Conservation (phyloP, 179 eudicot genomes). For the Spinacia oleracea region DNA sequence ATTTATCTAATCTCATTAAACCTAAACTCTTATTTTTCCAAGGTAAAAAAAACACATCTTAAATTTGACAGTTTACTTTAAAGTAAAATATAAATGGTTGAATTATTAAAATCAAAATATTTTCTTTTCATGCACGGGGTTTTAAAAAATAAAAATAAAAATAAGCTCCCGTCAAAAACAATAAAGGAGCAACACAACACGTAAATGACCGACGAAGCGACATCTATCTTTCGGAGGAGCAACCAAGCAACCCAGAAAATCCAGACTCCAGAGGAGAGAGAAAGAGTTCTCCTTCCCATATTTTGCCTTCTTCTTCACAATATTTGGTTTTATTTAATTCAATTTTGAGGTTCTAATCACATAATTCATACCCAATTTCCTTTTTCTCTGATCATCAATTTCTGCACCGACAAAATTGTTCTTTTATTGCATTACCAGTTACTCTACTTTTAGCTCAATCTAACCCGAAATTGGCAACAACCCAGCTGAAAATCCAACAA, state of each 20-base stretch:
- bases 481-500: not conserved
- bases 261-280: not conserved
- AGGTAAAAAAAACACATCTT: too few relatives aligned
- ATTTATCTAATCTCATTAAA: too few relatives aligned
- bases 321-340: too few relatives aligned
- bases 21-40: too few relatives aligned
- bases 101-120: too few relatives aligned
- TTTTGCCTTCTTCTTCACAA: too few relatives aligned
- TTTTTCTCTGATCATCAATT: not conserved
- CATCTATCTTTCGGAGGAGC: not conserved
- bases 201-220: not conserved
- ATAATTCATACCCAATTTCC: slow-evolving; percentile 4
- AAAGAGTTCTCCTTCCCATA: not conserved
- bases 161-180: not conserved
- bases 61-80: too few relatives aligned
- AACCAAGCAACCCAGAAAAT: not conserved
- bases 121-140: too few relatives aligned
- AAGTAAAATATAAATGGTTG: too few relatives aligned
- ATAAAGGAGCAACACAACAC: not conserved
- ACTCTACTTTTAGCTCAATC: slow-evolving; percentile 18
- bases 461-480: not conserved
- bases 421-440: not conserved
- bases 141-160: too few relatives aligned
- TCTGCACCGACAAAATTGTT: slow-evolving; percentile 24
- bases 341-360: too few relatives aligned